Conservation (phyloP, 352 stramenopile species). For the Paralagenidium karlingii region DNA sequence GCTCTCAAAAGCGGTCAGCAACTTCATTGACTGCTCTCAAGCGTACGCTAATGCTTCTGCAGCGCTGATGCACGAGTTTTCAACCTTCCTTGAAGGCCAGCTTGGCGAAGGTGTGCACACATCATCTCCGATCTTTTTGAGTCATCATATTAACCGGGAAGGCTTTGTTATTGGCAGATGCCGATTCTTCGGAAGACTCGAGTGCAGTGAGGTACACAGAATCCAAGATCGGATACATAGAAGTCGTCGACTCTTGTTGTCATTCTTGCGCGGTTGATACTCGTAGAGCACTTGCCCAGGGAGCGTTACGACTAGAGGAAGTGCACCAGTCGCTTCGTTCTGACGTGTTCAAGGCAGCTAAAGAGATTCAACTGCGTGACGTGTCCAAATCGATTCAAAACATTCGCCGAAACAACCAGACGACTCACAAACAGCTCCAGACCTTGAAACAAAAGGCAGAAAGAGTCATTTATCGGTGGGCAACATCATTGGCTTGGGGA, state of each 20-base stretch:
- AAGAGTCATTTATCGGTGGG: too few relatives aligned
- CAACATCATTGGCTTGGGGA: too few relatives aligned
- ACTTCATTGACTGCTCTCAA: conserved; percentile 25
- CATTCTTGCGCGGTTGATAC: background rate
- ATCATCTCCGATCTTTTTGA: background rate
- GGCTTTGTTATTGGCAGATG: background rate
- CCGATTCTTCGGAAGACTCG: conserved; percentile 3
- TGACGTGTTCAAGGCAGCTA: conserved; percentile 29
- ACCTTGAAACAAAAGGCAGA: conserved; percentile 33
- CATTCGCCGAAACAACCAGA: conserved; percentile 19
- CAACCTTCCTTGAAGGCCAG: conserved; percentile 41
- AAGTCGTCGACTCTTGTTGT: background rate
- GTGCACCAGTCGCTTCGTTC: conserved; percentile 36
- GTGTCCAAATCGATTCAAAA: conserved; percentile 30
- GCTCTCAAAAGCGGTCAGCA: conserved; percentile 30
- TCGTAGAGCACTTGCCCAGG: conserved; percentile 26
- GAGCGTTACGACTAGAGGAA: conserved; percentile 34
- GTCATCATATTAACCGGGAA: background rate
- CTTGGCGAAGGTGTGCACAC: conserved; percentile 18
- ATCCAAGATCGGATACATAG: conserved; percentile 9
- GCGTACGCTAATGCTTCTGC: conserved; percentile 25
- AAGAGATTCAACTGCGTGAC: conserved; percentile 25
- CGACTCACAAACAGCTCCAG: conserved; percentile 26
- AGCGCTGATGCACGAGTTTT: conserved; percentile 42
- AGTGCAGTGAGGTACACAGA: conserved; percentile 11